Base-by-base conservation (phyloP, 2,329 filamentous ascomycete species). In the Graphilbum fragrans region DNA sequence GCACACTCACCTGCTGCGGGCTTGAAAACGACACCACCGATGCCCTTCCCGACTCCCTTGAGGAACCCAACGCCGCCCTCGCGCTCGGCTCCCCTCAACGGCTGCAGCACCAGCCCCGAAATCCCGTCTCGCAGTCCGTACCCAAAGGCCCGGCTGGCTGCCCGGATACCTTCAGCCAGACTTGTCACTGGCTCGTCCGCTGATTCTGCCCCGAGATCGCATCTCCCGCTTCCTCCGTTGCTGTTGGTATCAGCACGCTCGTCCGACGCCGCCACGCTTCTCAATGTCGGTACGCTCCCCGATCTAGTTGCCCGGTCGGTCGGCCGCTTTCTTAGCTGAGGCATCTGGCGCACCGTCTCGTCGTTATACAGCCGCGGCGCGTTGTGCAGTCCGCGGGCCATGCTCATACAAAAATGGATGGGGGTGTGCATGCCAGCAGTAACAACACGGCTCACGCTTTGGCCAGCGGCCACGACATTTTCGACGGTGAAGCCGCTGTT, bases 351-450 rank as follows among this genome's bases (percentile, higher is more conserved):
- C 1, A 94, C 78, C 1, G 80, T 88, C 2, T 85, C 77, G 52
- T 94, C 87, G 34, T 87, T 83, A 55, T 94, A 94, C 1, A 94
- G 65, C 50, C 76, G 80, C 0, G 88, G 87, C 6, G 84, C 81
- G 52, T 94, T 94, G 55, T 90, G 82, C 56, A 94, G 93, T 0
- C 88, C 88, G 57, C 82, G 83, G 1, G 87, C 82, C 31, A 94
- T 62, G 1, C 83, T 83, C 34, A 94, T 62, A 33, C 84, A 85
- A 48, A 94, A 82, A 56, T 94, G 86, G 70, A 92, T 81, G 0
- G 87, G 88, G 2, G 81, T 80, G 51, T 83, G 85, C 45, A 90
- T 67, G 5, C 83, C 76, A n/a, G 82, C 79, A 11, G 72, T 72
- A 5, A 88, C 75, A 37, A 92, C 80, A n/a, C 78, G 74, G 19